A percentile compares a stretch with the other conserved stretches of the same genome.
These are phyloP conservation scores for Favolaschia claudopus DNA, from an alignment of 768 basidiomycete genomes.

Conservation along the genomic window DNA sequence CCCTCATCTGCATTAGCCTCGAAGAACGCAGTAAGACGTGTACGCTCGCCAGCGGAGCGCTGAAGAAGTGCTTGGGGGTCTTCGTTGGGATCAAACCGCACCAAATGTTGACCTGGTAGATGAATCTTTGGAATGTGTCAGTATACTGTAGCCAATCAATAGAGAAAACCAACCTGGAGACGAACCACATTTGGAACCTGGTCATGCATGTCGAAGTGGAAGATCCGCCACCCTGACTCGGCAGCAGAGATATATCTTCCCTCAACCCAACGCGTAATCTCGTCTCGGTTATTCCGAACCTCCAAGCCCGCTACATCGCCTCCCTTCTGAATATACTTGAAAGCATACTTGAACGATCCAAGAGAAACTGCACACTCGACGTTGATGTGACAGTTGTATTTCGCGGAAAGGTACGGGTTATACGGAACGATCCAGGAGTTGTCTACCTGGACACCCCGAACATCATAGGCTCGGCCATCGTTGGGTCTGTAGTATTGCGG, in stretches of 20 bases:
- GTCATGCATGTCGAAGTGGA: constrained; percentile 40
- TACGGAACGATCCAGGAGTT: constrained; percentile 31
- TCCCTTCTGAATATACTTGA: no score
- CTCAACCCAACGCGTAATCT: constrained; percentile 2
- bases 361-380: constrained; percentile 19
- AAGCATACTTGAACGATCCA: constrained; percentile 1
- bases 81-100: background rate
- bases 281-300: background rate
- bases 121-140: background rate
- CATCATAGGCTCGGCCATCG: background rate
- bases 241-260: constrained; percentile 39
- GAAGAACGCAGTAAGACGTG: background rate
- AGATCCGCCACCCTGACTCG: constrained; percentile 43
- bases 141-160: background rate
- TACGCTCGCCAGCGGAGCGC: background rate
- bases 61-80: background rate
- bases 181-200: constrained; percentile 41
- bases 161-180: constrained; percentile 35
- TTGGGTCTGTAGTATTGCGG: background rate
- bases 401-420: constrained; percentile 22
- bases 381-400: constrained; percentile 33
- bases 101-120: constrained; percentile 5
- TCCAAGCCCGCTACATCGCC: constrained; percentile 1
- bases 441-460: background rate
- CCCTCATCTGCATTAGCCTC: background rate